Evolutionary conservation across 2,329 filamentous ascomycete genomes (phyloP).

Genomic region (Mollisia scopiformis): DNA sequence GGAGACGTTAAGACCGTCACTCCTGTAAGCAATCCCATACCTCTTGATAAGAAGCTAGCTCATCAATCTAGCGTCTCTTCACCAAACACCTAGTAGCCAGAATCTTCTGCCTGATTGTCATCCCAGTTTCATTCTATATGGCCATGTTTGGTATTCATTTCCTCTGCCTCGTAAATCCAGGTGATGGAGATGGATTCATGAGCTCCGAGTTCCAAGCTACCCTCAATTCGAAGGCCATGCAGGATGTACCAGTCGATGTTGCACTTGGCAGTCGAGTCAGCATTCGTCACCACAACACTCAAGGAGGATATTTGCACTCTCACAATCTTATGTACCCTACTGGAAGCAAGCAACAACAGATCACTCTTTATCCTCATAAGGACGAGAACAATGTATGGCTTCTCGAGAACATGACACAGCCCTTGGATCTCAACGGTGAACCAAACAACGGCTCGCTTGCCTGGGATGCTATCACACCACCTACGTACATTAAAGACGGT

Average conservation of each 20-base stretch:
- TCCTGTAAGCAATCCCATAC: conserved; percentile 52
- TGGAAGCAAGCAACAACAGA: conserved; percentile 97
- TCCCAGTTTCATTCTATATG: conserved; percentile 90
- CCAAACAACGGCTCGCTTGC: conserved; percentile 79
- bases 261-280: conserved; percentile 84
- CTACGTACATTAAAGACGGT: conserved; percentile 75
- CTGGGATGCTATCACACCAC: conserved; percentile 76
- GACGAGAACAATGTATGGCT: conserved; percentile 97
- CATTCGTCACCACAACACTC: conserved; percentile 93
- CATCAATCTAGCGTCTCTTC: conserved; percentile 66
- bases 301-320: conserved; percentile 96
- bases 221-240: conserved; percentile 95
- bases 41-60: conserved; percentile 22
- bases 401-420: conserved; percentile 94
- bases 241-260: conserved; percentile 90
- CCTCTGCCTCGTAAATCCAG: conserved; percentile 87
- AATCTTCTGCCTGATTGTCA: conserved; percentile 86
- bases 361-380: conserved; percentile 98
- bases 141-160: conserved; percentile 98
- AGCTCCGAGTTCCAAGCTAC: conserved; percentile 98
- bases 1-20: conserved; percentile 88
- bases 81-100: conserved; percentile 94
- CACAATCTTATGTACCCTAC: conserved; percentile 97
- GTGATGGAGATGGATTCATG: conserved; percentile 99
- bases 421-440: conserved; percentile 74